Evolutionary conservation across 495 filamentous ascomycete genomes (phyloP), one percentile per base, ranked within the genome.

Genomic region (Aspergillus incahuasiensis): DNA sequence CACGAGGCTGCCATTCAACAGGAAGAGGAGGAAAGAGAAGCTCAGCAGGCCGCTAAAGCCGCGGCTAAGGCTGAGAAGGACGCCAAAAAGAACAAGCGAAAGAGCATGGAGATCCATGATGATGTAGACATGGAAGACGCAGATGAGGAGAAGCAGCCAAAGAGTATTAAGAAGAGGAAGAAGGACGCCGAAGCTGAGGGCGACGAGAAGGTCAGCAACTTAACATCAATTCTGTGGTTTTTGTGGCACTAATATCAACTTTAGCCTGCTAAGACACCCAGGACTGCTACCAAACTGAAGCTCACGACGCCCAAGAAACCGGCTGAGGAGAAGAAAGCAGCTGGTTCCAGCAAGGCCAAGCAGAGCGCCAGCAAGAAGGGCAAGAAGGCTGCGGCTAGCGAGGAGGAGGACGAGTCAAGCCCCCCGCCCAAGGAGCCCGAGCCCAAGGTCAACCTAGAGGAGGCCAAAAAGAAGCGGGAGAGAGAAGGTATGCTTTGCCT

Each of bases 41-140:
- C 78, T 13, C 74, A 85, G 51, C 73, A 79, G 12, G 83, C 79
- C 47, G 79, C 79, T 39, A 84, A 83, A 67, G 83, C 74, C 25
- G 75, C 81, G 44, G 79, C 79, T 15, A 82, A 86, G 68, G 79
- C 80, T 35, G 82, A 82, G 46, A 82, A 75, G 62, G 78, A 77
- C 6, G 70, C 70, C 7, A 75, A 85, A 35, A 84, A 86, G 52
- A 86, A 83, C 71, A 80, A 81, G 62, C 78, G 81, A 32, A 89
- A 87, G 77, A 86, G 72, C 55, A 79, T 71, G 59, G 74, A 74
- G 16, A 63, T 70, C 44, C 65, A 66, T 19, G 75, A 78, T 13
- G 90, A 94, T 59, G 75, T 86, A 1, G 89, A 91, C 1, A 91
- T 91, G 83, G 86, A 81, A 54, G 89, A 95, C 54, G 82, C 74